These are phyloP conservation scores for Phascolomyces articulosus DNA, from an alignment of 371 early-diverging fungal species.

Conservation along the genomic window DNA sequence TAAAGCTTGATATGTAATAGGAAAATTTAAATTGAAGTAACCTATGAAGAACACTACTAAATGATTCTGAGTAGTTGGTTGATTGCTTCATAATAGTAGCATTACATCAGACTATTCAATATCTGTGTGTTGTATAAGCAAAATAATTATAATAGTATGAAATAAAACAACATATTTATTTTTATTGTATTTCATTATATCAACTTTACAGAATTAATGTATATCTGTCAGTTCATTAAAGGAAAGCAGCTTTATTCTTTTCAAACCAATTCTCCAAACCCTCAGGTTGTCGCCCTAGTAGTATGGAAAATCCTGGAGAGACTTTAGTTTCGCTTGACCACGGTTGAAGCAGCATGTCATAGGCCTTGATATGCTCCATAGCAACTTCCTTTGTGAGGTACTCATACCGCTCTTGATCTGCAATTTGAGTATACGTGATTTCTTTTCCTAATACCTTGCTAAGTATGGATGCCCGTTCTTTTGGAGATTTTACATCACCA, in stretches of 20 bases:
- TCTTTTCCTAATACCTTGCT: slow-evolving; percentile 9
- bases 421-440: slow-evolving; percentile 10
- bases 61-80: no score
- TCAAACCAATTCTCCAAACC: slow-evolving; percentile 8
- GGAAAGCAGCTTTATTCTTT: neutral
- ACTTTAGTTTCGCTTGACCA: neutral
- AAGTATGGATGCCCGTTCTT: slow-evolving; percentile 15
- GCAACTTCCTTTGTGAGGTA: neutral
- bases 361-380: neutral
- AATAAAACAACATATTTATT: no score
- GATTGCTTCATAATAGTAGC: no score
- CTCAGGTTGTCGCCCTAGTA: slow-evolving; percentile 14
- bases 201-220: no score
- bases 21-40: no score
- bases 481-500: slow-evolving; percentile 4
- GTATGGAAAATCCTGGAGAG: slow-evolving; percentile 1
- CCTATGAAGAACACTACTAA: no score
- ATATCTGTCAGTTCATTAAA: no score
- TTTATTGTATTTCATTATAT: no score
- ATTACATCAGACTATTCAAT: no score
- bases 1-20: no score
- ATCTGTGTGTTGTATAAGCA: no score
- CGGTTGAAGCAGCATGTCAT: neutral
- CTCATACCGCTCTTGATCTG: slow-evolving; percentile 5
- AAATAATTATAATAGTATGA: no score